Evolutionary conservation across 441 rosid genomes (phyloP).

Genomic region (Macaranga tanarius): DNA sequence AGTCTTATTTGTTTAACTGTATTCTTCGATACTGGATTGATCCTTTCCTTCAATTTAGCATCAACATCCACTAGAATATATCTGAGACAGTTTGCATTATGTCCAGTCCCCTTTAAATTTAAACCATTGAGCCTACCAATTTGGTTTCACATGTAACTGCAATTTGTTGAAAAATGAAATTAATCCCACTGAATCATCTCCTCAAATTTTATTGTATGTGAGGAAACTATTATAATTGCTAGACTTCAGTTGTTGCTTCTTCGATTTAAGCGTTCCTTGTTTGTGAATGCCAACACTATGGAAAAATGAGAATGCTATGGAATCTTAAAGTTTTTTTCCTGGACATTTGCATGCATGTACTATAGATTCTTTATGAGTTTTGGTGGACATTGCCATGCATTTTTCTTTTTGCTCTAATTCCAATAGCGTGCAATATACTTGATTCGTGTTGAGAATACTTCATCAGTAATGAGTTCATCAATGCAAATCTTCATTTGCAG

Average conservation of each 20-base stretch:
- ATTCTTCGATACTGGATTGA: background rate
- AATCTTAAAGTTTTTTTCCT: too few relatives aligned
- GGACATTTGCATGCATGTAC: too few relatives aligned
- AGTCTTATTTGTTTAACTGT: background rate
- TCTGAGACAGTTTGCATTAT: background rate
- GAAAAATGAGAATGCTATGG: too few relatives aligned
- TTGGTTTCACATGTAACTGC: background rate
- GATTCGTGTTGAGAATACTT: background rate
- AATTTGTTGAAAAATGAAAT: background rate
- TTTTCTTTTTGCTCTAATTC: too few relatives aligned
- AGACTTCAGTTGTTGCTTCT: too few relatives aligned
- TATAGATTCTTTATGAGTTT: too few relatives aligned
- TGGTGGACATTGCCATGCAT: too few relatives aligned
- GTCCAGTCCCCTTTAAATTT: background rate
- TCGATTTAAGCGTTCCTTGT: background rate
- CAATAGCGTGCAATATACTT: background rate
- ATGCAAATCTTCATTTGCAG: slow-evolving; percentile 35
- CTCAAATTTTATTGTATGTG: too few relatives aligned
- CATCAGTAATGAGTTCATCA: background rate
- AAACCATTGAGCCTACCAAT: background rate
- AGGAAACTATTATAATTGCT: too few relatives aligned
- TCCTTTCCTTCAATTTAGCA: background rate
- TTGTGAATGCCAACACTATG: background rate
- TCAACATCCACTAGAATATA: background rate
- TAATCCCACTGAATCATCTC: too few relatives aligned